These are phyloP conservation scores for Hypoxylon sp. DNA, from an alignment of 2,329 filamentous ascomycete species.

Conservation along the genomic window DNA sequence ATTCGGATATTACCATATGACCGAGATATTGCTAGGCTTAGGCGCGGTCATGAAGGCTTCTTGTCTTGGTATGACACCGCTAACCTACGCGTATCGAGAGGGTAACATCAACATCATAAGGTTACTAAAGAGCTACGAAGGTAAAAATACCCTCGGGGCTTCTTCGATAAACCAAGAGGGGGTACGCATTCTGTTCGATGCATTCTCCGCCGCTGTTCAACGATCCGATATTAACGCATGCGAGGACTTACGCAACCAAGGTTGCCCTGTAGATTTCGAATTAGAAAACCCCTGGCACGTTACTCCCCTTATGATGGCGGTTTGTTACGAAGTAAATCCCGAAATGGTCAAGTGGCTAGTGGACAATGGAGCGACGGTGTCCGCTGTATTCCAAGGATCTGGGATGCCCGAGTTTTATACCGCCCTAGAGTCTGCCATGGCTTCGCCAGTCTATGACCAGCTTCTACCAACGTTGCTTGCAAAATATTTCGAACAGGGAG, in stretches of 20 bases:
- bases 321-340: conserved; percentile 4
- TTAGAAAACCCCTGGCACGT: conserved; percentile 3
- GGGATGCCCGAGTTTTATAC: neutral
- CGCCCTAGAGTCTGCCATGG: neutral
- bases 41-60: neutral
- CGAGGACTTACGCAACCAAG: conserved; percentile 10
- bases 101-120: neutral
- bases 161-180: neutral
- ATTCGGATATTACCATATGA: neutral
- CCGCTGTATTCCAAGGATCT: neutral
- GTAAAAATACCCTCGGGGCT: neutral
- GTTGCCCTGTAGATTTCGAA: conserved; percentile 20
- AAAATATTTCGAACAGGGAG: neutral
- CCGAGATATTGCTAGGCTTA: neutral
- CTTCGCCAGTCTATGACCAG: neutral
- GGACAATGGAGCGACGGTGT: neutral
- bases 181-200: neutral
- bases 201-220: neutral
- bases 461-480: neutral
- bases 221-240: conserved; percentile 5
- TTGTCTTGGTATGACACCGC: conserved; percentile 1
- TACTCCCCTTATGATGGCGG: conserved; percentile 8
- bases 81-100: neutral
- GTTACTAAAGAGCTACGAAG: neutral
- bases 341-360: conserved; percentile 7